Evolutionary conservation across 495 filamentous ascomycete species (phyloP), one percentile per base, ranked within the genome.

Genomic region (Penicillium lividum): DNA sequence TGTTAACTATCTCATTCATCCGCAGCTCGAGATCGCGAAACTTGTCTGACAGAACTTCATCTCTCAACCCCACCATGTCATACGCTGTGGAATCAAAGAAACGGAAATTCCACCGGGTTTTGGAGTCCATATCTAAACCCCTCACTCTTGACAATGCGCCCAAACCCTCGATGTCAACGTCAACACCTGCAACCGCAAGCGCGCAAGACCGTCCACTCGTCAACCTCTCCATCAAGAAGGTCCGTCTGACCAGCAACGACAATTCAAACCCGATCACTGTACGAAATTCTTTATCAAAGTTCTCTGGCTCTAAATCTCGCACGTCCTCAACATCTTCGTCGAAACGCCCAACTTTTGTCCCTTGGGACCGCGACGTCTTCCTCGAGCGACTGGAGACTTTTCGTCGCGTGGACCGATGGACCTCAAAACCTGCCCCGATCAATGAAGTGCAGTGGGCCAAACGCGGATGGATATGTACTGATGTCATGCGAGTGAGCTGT

Each of bases 391-490:
- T 98, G 45, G 88, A 87, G 60, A 94, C 93, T 2, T 98, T 94
- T 62, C 86, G 92, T 53, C 90, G 92, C 59, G 86, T 97, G 44
- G 92, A 91, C 57, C 84, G 89, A 66, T 98, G 94, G 94, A 62
- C 87, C 79, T 53, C 74, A 33, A 72, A 98, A 89, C 75, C 94
- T 4, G 79, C 89, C 10, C 73, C 77, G 36, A 87, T 98, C 61
- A 92, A 85, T 67, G 94, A 98, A 73, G 89, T 97, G 6, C 86
- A 90, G 72, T 98, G 95, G 95, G 92, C 93, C 7, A 97, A 93
- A 77, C 80, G 89, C 31, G 94, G 94, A 3, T 98, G 94, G 94
- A 80, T 85, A 3, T 97, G 93, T 68, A 83, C 87, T 22, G 89
- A 87, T 61, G 85, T 85, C 62, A 89, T 94, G 71, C 85, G 87